Conservation (phyloP, 768 basidiomycete species). For the Macrolepiota dolichaula region DNA sequence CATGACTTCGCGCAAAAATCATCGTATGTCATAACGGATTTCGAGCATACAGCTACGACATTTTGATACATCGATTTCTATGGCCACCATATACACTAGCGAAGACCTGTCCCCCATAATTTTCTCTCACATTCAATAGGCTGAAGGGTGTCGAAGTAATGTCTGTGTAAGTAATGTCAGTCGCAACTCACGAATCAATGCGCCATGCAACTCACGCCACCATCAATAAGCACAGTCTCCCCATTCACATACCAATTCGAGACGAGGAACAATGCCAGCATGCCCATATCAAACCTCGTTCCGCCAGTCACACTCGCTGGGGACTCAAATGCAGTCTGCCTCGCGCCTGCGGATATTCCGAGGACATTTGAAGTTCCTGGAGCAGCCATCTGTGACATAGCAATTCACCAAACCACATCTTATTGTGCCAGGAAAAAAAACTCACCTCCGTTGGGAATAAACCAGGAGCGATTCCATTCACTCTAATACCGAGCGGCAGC, state of each 20-base stretch:
- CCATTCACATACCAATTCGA: constrained; percentile 47
- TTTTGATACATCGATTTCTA: too few relatives aligned
- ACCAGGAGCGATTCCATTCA: constrained; percentile 47
- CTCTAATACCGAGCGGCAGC: constrained; percentile 42
- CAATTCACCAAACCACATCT: neutral
- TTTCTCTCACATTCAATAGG: constrained; percentile 21
- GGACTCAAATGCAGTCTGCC: constrained; percentile 25
- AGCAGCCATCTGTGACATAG: constrained; percentile 24
- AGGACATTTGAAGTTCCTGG: constrained; percentile 21
- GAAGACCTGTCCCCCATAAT: neutral
- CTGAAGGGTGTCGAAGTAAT: constrained; percentile 33
- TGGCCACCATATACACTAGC: too few relatives aligned
- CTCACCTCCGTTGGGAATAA: constrained; percentile 28
- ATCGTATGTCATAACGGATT: too few relatives aligned
- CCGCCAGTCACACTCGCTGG: constrained; percentile 32
- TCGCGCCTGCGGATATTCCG: constrained; percentile 22
- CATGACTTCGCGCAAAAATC: too few relatives aligned
- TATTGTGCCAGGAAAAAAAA: neutral
- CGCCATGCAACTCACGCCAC: constrained; percentile 34
- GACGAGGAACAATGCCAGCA: constrained; percentile 38
- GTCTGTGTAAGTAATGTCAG: constrained; percentile 20
- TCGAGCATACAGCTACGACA: too few relatives aligned
- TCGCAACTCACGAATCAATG: neutral
- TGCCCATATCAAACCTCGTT: constrained; percentile 38
- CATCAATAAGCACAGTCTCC: constrained; percentile 46